Evolutionary conservation across 2,329 filamentous ascomycete genomes (phyloP), one percentile per base, ranked within the genome.

Genomic region (Metarhizium guizhouense): DNA sequence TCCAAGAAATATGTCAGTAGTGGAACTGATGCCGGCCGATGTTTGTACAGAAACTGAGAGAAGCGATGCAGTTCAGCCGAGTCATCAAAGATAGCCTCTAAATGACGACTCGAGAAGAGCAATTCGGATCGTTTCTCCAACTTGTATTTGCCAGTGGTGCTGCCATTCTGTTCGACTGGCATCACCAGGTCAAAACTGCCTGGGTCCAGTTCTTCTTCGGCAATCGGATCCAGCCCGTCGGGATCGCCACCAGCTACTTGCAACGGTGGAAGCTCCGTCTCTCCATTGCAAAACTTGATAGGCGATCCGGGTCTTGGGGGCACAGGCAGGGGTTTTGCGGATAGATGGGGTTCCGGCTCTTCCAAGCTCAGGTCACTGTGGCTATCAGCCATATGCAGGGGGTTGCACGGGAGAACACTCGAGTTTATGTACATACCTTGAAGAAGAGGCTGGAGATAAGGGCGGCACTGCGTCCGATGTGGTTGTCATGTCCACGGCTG

Each of bases 1-100:
- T 89, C 84, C 4, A 90, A 75, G 59, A 89, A 90, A 71, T 90
- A 88, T 25, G 84, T 80, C 13, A 91, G 71, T 6, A 87, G 71
- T 0, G 85, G 80, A 2, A 88, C 75, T 1, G 86, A 89, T 13
- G 79, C 72, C 10, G 84, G 81, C 43, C 85, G 77, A 50, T 79
- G 73, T 6, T 73, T 68, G 58, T 80, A 79, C 2, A 91, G 73
- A 62, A 88, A 91, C 3, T 80, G 76, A 4, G 82, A 86, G 65
- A 91, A 91, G 38, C 77, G 78, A 50, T 83, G 74, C 3, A 90
- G 73, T 36, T 85, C 77, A 11, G 79, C 72, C 0, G 84, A 80
- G 58, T 89, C 81, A 3, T 76, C 73, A 62, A 90, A 86, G 40
- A 90, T 87, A 45, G 78, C 74, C 51, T 79, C 70, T 36, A 90